These are phyloP conservation scores for Corynascus novoguineensis DNA, from an alignment of 495 filamentous ascomycete species.

Conservation along the genomic window DNA sequence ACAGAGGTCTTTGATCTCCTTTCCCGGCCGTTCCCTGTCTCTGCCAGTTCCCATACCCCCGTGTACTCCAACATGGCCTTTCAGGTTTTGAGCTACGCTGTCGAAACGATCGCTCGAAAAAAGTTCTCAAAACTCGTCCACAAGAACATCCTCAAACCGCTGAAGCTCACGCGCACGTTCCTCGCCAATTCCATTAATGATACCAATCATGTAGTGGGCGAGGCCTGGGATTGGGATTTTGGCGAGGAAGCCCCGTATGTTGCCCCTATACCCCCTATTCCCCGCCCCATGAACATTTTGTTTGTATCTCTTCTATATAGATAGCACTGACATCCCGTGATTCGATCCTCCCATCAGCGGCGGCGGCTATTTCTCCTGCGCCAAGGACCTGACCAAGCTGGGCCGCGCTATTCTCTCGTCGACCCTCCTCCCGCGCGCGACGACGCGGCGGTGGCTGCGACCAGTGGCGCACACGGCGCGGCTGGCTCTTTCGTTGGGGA, in stretches of 20 bases:
- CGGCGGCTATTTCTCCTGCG: conserved; percentile 39
- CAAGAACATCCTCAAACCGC: conserved; percentile 11
- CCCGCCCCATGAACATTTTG: neutral
- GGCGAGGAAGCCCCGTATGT: conserved; percentile 19
- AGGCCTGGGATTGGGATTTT: conserved; percentile 9
- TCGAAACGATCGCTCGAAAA: conserved; percentile 15
- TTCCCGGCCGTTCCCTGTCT: neutral
- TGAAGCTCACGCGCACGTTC: conserved; percentile 18
- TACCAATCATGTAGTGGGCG: conserved; percentile 4
- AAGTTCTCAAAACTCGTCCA: conserved; percentile 13
- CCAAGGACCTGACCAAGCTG: conserved; percentile 42
- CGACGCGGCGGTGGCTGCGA: conserved; percentile 52
- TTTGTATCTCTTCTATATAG: neutral
- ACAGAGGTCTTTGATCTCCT: conserved; percentile 9
- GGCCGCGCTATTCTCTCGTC: conserved; percentile 49
- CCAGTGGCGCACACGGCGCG: conserved; percentile 42
- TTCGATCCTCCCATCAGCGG: neutral
- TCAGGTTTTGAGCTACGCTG: conserved; percentile 21
- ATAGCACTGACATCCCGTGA: neutral
- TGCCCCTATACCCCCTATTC: neutral
- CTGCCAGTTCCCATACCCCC: conserved; percentile 5
- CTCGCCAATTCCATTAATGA: conserved; percentile 9
- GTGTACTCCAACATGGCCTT: conserved; percentile 24
- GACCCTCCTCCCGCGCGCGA: conserved; percentile 34
- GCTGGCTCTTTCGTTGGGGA: conserved; percentile 40